A percentile compares a stretch with the other conserved stretches of the same genome.
Evolutionary conservation across 192 early-diverging fungal genomes (phyloP).

Genomic region (Haplosporangium gracile): DNA sequence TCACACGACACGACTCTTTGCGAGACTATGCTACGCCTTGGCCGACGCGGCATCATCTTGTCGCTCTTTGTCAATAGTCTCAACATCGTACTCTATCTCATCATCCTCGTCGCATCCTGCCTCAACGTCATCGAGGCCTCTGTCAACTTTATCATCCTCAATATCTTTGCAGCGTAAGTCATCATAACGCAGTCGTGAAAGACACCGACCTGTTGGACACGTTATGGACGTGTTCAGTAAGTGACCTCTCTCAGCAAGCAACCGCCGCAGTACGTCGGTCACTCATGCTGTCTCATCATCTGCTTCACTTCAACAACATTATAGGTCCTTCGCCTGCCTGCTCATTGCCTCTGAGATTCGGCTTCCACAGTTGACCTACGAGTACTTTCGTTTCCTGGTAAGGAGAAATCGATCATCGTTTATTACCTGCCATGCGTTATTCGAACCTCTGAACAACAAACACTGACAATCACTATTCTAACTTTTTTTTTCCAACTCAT

Average conservation of each 20-base stretch:
- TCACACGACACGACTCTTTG: background rate
- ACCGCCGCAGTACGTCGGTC: background rate
- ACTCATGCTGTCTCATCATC: background rate
- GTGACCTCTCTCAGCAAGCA: background rate
- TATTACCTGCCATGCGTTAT: background rate
- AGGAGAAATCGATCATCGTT: background rate
- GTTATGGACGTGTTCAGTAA: background rate
- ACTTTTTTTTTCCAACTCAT: background rate
- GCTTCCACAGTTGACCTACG: constrained; percentile 41
- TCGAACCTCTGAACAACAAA: too few relatives aligned
- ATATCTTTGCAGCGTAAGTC: constrained; percentile 46
- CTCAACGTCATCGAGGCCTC: constrained; percentile 48
- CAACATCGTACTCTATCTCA: constrained; percentile 41
- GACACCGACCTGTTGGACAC: background rate
- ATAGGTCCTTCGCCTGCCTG: constrained; percentile 40
- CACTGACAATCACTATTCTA: background rate
- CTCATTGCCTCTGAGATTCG: constrained; percentile 51
- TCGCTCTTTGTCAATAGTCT: constrained; percentile 48
- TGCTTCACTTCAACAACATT: background rate
- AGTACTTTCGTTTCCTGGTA: constrained; percentile 50
- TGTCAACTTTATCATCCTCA: constrained; percentile 55
- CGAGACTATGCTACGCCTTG: constrained; percentile 29
- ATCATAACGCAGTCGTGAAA: background rate
- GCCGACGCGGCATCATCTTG: constrained; percentile 44
- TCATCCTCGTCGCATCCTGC: constrained; percentile 43